Percentiles rank a stretch among this genome's conserved stretches.
Evolutionary conservation across 2,329 filamentous ascomycete genomes (phyloP).

Genomic region (Incumbomyces lentus): DNA sequence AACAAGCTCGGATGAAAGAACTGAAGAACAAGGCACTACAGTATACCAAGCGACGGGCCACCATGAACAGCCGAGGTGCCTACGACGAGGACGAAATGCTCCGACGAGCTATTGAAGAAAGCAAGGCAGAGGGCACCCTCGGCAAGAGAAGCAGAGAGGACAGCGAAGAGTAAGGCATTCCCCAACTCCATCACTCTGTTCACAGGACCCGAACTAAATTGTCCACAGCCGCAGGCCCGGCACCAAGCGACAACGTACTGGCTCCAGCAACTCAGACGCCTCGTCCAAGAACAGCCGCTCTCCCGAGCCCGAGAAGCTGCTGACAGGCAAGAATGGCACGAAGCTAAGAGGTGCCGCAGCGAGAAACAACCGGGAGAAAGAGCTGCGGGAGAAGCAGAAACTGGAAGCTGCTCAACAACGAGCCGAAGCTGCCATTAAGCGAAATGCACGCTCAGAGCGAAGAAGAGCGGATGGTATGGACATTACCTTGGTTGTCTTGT

Average conservation of each 20-base stretch:
- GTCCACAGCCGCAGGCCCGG: conserved; percentile 54
- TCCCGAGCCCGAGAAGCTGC: conserved; percentile 19
- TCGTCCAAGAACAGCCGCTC: conserved; percentile 37
- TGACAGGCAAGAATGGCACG: conserved; percentile 36
- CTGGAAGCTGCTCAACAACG: conserved; percentile 61
- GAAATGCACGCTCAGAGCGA: conserved; percentile 72
- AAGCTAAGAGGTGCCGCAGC: conserved; percentile 49
- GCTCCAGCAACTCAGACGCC: conserved; percentile 61
- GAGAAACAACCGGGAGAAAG: conserved; percentile 44
- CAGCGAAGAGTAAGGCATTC: conserved; percentile 73
- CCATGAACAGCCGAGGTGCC: conserved; percentile 93
- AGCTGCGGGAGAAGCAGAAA: conserved; percentile 42
- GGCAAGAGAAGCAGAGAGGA: conserved; percentile 79
- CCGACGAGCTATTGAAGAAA: conserved; percentile 83
- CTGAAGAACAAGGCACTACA: conserved; percentile 41
- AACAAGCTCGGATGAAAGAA: conserved; percentile 30
- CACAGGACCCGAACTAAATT: conserved; percentile 13
- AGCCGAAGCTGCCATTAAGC: conserved; percentile 64
- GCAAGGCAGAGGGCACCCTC: conserved; percentile 59
- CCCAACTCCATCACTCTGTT: background rate
- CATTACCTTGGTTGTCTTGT: too few relatives aligned
- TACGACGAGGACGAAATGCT: conserved; percentile 92
- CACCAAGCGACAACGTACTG: conserved; percentile 73
- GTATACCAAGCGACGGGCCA: conserved; percentile 73
- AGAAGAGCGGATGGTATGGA: conserved; percentile 66